These are phyloP conservation scores for Alternaria consortialis DNA, from an alignment of 2,329 filamentous ascomycete species.

Conservation along the genomic window DNA sequence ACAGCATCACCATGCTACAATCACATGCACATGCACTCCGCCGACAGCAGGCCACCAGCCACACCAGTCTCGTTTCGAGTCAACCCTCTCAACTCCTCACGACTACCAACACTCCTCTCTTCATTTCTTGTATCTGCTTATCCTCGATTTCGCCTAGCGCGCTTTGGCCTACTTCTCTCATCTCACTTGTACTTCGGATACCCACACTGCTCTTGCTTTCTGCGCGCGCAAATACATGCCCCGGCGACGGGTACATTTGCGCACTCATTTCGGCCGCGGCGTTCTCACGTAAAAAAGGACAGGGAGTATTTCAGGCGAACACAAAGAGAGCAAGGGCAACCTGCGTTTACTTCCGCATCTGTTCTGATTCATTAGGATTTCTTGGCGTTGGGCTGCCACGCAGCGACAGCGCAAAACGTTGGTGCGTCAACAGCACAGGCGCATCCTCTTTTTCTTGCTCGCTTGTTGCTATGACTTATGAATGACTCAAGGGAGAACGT, in stretches of 20 bases:
- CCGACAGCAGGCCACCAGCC: conserved; percentile 8
- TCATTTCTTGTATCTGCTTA: conserved; percentile 34
- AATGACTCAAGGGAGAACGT: conserved; percentile 11
- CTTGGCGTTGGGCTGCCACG: conserved; percentile 21
- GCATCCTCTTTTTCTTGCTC: conserved; percentile 7
- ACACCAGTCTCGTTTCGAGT: conserved; percentile 3
- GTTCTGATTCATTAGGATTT: conserved; percentile 1
- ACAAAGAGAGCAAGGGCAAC: conserved; percentile 11
- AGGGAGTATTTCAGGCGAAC: conserved; percentile 9
- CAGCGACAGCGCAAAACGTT: conserved; percentile 10
- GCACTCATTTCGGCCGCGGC: conserved; percentile 28
- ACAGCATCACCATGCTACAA: conserved; percentile 15
- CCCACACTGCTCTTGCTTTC: conserved; percentile 30
- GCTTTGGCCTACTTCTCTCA: conserved; percentile 14
- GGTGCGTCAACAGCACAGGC: conserved; percentile 11
- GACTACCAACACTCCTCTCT: conserved; percentile 23
- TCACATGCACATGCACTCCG: conserved; percentile 11
- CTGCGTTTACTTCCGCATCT: conserved; percentile 10
- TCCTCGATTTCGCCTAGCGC: conserved; percentile 16
- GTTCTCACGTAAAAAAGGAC: conserved; percentile 28
- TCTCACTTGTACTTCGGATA: conserved; percentile 32
- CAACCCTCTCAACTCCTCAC: conserved; percentile 3
- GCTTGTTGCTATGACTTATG: conserved; percentile 15
- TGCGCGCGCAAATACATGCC: conserved; percentile 13
- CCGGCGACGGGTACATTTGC: conserved; percentile 13